Evolutionary conservation across 306 rosid species (phyloP).

Genomic region (Crotalaria pallida): DNA sequence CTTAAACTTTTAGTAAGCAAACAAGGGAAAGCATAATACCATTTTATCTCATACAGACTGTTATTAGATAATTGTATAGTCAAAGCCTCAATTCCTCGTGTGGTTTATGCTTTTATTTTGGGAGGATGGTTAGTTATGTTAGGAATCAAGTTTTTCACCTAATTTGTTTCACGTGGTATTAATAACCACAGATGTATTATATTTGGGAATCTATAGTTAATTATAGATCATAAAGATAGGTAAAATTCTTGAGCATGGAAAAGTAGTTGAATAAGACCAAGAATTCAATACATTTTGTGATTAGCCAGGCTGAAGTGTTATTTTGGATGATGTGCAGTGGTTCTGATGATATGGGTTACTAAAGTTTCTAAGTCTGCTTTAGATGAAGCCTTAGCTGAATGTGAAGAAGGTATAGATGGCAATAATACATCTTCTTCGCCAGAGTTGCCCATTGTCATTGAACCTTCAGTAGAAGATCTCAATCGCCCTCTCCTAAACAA

Average conservation of each 20-base stretch:
- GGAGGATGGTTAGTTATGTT: neutral
- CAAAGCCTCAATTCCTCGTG: neutral
- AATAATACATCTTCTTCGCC: conserved; percentile 28
- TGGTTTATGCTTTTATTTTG: neutral
- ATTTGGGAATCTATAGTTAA: neutral
- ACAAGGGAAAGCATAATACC: neutral
- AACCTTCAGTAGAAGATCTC: conserved; percentile 50
- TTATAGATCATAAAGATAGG: neutral
- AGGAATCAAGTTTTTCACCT: neutral
- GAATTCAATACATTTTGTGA: neutral
- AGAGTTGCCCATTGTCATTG: conserved; percentile 38
- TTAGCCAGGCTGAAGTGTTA: neutral
- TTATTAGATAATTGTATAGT: neutral
- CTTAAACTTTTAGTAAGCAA: neutral
- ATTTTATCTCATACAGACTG: neutral
- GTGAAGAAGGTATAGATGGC: conserved; percentile 43
- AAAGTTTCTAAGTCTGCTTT: conserved; percentile 79
- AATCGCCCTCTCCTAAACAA: conserved; percentile 64
- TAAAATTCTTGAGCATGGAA: conserved; percentile 4
- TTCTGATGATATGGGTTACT: conserved; percentile 63
- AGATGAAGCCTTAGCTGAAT: conserved; percentile 86
- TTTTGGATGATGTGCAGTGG: conserved; percentile 45
- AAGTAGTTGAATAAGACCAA: neutral
- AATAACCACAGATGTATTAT: neutral
- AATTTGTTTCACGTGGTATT: neutral